phyloP scores from a whole-genome alignment of 352 stramenopile species.

The Phytophthora hibernalis region DNA sequence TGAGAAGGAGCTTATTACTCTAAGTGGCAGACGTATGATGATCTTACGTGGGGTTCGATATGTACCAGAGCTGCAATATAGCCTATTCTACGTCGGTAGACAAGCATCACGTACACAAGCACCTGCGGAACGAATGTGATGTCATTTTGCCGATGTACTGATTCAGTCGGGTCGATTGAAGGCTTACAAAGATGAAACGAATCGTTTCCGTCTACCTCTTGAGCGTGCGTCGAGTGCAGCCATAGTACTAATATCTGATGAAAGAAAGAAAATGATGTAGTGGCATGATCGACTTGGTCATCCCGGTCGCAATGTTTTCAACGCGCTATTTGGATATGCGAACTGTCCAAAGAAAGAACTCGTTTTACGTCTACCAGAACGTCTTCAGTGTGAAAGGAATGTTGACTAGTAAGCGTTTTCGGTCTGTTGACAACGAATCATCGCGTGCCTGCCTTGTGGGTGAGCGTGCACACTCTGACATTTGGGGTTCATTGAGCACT shows the following conservation, averaged over 20 bases:
- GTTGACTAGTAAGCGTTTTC: constrained; percentile 16
- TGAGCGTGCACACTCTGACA: constrained; percentile 20
- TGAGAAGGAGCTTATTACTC: not conserved
- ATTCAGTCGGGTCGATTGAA: not conserved
- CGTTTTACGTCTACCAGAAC: not conserved
- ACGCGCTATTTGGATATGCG: constrained; percentile 11
- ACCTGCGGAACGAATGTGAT: not conserved
- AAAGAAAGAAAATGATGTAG: not conserved
- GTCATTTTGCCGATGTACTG: constrained; percentile 1
- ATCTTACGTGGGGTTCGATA: constrained; percentile 8
- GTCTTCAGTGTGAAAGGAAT: constrained; percentile 14
- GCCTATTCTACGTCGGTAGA: not conserved
- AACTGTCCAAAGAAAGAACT: not conserved
- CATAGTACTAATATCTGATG: not conserved
- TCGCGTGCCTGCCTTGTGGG: constrained; percentile 12
- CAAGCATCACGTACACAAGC: not conserved
- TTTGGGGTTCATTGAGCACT: constrained; percentile 28
- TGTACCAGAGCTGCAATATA: constrained; percentile 12
- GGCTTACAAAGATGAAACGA: constrained; percentile 9
- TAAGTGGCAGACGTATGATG: not conserved
- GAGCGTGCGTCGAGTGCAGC: not conserved
- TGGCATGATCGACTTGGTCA: constrained; percentile 16
- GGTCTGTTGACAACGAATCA: not conserved
- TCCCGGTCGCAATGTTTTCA: constrained; percentile 3
- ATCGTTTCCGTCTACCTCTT: constrained; percentile 3